Conservation (phyloP, 768 basidiomycete genomes). For the Suillus alpinus region DNA sequence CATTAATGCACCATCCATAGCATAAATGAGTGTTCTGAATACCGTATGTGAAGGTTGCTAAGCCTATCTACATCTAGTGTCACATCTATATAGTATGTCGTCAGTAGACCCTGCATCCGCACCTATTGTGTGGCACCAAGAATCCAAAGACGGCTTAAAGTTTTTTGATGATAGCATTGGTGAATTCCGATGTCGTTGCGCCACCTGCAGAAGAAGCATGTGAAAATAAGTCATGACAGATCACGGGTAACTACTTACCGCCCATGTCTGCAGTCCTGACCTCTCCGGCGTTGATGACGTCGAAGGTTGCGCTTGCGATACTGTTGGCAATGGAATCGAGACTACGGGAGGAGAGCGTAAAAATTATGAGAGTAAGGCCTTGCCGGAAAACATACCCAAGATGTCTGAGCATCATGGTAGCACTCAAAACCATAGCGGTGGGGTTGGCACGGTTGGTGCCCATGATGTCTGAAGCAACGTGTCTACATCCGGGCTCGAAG, state of each 20-base stretch:
- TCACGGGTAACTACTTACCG: constrained; percentile 49
- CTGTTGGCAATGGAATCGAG: constrained; percentile 91
- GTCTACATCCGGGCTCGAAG: constrained; percentile 98
- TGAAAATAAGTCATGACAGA: background rate
- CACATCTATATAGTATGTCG: background rate
- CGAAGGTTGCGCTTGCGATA: constrained; percentile 90
- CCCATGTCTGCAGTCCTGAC: constrained; percentile 95
- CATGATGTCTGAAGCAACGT: constrained; percentile 94
- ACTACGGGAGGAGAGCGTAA: constrained; percentile 37
- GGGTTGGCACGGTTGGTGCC: constrained; percentile 96
- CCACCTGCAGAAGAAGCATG: constrained; percentile 49
- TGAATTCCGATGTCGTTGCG: constrained; percentile 93
- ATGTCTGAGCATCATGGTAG: constrained; percentile 97
- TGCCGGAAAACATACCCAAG: constrained; percentile 62
- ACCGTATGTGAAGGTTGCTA: background rate
- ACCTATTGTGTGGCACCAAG: background rate
- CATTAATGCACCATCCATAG: constrained; percentile 14
- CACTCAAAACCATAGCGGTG: constrained; percentile 94
- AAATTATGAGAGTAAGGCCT: constrained; percentile 18
- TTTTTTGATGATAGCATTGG: constrained; percentile 85
- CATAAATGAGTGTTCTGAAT: constrained; percentile 7
- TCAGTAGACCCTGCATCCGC: background rate
- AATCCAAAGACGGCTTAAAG: constrained; percentile 35
- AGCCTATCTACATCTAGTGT: constrained; percentile 1
- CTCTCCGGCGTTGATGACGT: constrained; percentile 85